Percentiles rank a stretch among this genome's conserved stretches.
phyloP scores from a whole-genome alignment of 2,329 filamentous ascomycete genomes.

The Grosmannia huntii region DNA sequence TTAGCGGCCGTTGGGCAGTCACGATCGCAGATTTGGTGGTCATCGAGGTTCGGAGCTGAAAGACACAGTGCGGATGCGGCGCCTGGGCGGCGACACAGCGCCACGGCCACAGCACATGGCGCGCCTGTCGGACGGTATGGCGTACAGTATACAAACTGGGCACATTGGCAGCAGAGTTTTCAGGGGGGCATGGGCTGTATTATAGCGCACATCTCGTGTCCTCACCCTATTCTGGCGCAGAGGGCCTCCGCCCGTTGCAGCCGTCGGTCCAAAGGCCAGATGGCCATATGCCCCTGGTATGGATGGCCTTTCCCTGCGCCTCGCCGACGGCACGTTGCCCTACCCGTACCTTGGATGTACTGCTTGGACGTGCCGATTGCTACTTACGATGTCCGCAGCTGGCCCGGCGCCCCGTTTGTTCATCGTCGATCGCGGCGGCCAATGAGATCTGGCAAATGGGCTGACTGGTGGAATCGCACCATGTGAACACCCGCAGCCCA shows the following conservation, averaged over 20 bases:
- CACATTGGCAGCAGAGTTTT: background rate
- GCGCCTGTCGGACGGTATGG: too few species aligned
- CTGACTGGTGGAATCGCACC: background rate
- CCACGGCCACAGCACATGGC: too few species aligned
- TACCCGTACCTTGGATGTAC: too few species aligned
- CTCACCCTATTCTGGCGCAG: too few species aligned
- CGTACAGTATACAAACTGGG: background rate
- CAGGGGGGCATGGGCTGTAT: background rate
- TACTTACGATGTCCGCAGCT: background rate
- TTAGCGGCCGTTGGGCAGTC: background rate
- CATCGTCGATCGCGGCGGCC: background rate
- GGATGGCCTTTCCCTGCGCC: too few species aligned
- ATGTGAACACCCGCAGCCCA: background rate
- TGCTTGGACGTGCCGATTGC: too few species aligned
- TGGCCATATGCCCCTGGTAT: too few species aligned
- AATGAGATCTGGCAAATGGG: background rate
- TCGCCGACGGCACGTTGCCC: too few species aligned
- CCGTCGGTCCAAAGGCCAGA: too few species aligned
- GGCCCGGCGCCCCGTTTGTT: background rate
- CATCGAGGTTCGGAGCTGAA: background rate
- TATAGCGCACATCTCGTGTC: background rate
- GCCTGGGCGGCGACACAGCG: too few species aligned
- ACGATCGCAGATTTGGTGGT: conserved; percentile 9
- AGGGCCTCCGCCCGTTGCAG: too few species aligned
- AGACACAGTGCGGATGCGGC: background rate